Percentiles rank a stretch among this genome's conserved stretches.
These are phyloP conservation scores for Pistacia vera DNA, from an alignment of 345 rosid species.

Conservation along the genomic window DNA sequence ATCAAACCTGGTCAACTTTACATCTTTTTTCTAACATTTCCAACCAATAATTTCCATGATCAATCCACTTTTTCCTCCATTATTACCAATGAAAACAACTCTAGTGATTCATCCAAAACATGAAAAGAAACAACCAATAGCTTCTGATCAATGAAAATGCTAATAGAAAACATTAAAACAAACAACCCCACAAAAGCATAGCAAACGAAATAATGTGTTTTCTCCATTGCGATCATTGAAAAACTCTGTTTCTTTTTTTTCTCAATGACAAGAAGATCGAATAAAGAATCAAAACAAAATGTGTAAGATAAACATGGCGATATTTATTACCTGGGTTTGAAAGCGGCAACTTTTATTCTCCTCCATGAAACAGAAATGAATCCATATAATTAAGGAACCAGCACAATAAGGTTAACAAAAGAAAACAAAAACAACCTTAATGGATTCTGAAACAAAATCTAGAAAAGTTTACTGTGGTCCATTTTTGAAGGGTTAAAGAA, in stretches of 20 bases:
- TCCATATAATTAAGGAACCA: constrained; percentile 19
- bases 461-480: background rate
- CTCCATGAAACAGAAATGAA: constrained; percentile 28
- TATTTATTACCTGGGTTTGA: constrained; percentile 34
- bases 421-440: background rate
- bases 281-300: constrained; percentile 7
- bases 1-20: background rate
- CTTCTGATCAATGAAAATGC: background rate
- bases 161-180: background rate
- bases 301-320: background rate
- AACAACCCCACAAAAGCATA: background rate
- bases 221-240: constrained; percentile 5
- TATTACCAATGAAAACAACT: constrained; percentile 2
- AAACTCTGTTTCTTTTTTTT: background rate
- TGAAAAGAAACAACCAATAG: background rate
- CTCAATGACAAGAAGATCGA: background rate
- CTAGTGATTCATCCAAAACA: constrained; percentile 1
- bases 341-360: constrained; percentile 26
- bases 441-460: constrained; percentile 5
- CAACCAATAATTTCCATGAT: too few species aligned
- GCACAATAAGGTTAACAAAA: background rate
- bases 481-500: constrained; percentile 7
- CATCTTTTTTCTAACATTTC: too few species aligned
- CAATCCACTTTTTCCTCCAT: background rate
- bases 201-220: constrained; percentile 1